Conservation (phyloP, 73 alveolate genomes). For the Durusdinium trenchii region DNA sequence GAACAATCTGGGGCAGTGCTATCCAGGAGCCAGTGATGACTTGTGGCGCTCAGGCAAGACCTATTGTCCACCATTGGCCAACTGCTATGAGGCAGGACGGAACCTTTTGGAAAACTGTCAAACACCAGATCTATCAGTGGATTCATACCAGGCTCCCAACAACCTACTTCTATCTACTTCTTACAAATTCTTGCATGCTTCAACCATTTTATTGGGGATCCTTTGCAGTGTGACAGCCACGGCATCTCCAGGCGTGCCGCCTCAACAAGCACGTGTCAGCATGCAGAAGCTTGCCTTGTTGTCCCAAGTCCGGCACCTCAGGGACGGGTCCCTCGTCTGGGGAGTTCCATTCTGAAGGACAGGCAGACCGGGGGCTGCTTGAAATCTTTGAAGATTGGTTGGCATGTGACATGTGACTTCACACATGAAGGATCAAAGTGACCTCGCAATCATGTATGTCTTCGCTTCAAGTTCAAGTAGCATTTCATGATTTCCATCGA, state of each 20-base stretch:
- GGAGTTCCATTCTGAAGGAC: background rate
- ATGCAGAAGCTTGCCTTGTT: background rate
- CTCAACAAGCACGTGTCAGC: background rate
- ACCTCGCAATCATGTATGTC: too few relatives aligned
- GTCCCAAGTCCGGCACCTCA: slow-evolving; percentile 21
- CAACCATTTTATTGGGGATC: background rate
- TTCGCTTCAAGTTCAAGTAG: too few relatives aligned
- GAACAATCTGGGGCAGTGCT: too few relatives aligned
- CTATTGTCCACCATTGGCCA: slow-evolving; percentile 56
- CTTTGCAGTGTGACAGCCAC: background rate
- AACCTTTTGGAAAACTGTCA: background rate
- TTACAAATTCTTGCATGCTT: background rate
- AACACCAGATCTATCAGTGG: background rate
- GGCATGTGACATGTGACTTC: too few relatives aligned
- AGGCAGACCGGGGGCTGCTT: too few relatives aligned
- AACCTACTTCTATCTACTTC: background rate
- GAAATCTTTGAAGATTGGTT: too few relatives aligned
- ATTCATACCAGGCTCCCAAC: background rate
- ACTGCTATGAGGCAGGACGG: slow-evolving; percentile 63
- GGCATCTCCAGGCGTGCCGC: slow-evolving; percentile 33
- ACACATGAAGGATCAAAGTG: too few relatives aligned
- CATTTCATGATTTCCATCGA: too few relatives aligned
- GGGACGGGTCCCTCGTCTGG: background rate
- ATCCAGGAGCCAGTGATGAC: background rate
- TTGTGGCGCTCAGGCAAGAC: background rate